Evolutionary conservation across 2,329 filamentous ascomycete species (phyloP), one percentile per base, ranked within the genome.

Genomic region (Diaporthe citriasiana): DNA sequence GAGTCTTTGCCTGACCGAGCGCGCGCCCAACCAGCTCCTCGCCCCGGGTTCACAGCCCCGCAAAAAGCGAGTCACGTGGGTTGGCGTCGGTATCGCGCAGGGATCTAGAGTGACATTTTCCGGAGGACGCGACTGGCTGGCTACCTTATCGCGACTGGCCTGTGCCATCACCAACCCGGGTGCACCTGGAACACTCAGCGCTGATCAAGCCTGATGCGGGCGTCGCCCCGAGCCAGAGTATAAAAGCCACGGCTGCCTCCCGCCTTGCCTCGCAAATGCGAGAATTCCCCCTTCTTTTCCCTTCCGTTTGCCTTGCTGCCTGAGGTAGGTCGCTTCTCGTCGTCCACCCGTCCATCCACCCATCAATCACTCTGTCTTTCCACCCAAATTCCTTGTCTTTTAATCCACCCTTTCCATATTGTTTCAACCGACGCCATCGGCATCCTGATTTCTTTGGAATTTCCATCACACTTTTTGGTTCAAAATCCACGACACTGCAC

Each of bases 101-200:
- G 42, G 42, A 71, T 63, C 72, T 33, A 35, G 12, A 56, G 40
- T 69, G 22, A 8, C n/a, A n/a, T 19, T 50, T 50, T 53, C 65
- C 53, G n/a, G n/a, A 50, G 59, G 68, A 69, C 74, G 74, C 74
- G 74, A 66, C 60, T 66, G 69, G 74, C 73, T 73, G 71, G 74
- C 63, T 45, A 35, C 19, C 40, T 73, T 72, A 50, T 72, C 53
- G 71, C 74, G 74, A 53, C 63, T 68, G 63, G 45, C 33, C 63
- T 71, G 70, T 69, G 53, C 73, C 30, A 33, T 74, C 72, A 53
- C 74, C 72, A 71, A 53, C 57, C 74, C 68, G 66, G 72, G 69
- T 65, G 70, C 53, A 74, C 74, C 68, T 66, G 70, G 70, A 45
- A 73, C 73, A 59, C 63, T 25, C 73, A 56, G 70, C 71, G 66